phyloP scores from a whole-genome alignment of 345 rosid genomes.

The Carallia brachiata region DNA sequence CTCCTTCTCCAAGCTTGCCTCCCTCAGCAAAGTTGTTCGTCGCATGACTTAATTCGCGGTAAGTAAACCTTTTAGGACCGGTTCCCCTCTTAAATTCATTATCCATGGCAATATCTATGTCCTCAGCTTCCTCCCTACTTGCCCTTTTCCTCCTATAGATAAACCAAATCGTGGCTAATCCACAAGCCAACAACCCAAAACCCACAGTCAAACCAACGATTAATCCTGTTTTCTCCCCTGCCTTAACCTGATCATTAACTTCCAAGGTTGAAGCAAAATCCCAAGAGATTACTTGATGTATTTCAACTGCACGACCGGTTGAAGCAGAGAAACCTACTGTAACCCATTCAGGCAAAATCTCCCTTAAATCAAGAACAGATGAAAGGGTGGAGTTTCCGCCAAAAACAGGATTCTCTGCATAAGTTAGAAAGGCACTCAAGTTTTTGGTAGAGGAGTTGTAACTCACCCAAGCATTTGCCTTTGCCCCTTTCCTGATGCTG shows the following conservation, averaged over 20 bases:
- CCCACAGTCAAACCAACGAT: slow-evolving; percentile 14
- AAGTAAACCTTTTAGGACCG: slow-evolving; percentile 27
- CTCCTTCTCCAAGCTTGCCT: slow-evolving; percentile 30
- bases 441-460: slow-evolving; percentile 48
- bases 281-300: slow-evolving; percentile 19
- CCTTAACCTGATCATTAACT: background rate
- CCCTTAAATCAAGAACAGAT: slow-evolving; percentile 10
- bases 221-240: slow-evolving; percentile 2
- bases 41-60: slow-evolving; percentile 18
- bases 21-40: slow-evolving; percentile 14
- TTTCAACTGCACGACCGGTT: slow-evolving; percentile 16
- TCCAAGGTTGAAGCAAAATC: slow-evolving; percentile 20
- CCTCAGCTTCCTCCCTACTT: background rate
- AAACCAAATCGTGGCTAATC: background rate
- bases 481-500: slow-evolving; percentile 36
- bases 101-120: slow-evolving; percentile 16
- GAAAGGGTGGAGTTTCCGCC: slow-evolving; percentile 16
- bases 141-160: slow-evolving; percentile 4
- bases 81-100: slow-evolving; percentile 27
- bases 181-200: slow-evolving; percentile 5
- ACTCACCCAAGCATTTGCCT: slow-evolving; percentile 48
- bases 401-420: slow-evolving; percentile 27
- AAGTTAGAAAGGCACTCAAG: slow-evolving; percentile 47
- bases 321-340: slow-evolving; percentile 29
- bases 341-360: slow-evolving; percentile 18